These are phyloP conservation scores for Primulina huaijiensis DNA, from an alignment of 257 asterid species.

Conservation along the genomic window DNA sequence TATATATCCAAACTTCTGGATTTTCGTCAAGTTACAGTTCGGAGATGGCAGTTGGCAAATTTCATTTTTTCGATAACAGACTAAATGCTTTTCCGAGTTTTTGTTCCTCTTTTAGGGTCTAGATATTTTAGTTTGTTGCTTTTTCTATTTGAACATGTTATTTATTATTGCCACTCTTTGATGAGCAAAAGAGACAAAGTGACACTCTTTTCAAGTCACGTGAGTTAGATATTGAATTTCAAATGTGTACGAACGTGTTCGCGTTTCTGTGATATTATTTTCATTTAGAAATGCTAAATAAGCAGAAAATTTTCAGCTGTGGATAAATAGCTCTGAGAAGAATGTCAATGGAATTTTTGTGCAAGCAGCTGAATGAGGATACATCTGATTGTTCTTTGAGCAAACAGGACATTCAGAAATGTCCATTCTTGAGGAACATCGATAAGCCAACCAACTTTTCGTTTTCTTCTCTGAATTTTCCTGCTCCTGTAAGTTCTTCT, in stretches of 20 bases:
- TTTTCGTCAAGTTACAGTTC: no score
- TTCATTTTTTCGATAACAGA: no score
- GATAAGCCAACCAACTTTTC: constrained; percentile 66
- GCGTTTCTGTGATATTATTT: neutral
- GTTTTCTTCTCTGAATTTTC: constrained; percentile 45
- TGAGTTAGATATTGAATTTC: neutral
- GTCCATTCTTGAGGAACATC: constrained; percentile 82
- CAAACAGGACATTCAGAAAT: constrained; percentile 51
- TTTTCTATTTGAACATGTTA: no score
- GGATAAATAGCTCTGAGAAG: constrained; percentile 32
- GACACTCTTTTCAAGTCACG: no score
- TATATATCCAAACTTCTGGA: neutral
- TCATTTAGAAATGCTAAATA: constrained; percentile 15
- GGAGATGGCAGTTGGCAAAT: neutral
- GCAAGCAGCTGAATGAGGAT: constrained; percentile 46
- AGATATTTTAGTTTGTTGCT: neutral
- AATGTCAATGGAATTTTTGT: constrained; percentile 51
- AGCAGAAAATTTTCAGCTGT: constrained; percentile 23
- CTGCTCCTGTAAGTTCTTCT: constrained; percentile 48
- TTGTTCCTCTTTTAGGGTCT: neutral
- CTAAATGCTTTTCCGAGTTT: neutral
- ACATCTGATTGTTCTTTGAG: constrained; percentile 44
- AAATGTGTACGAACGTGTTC: neutral
- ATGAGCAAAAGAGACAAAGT: no score
- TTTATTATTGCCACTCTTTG: no score